Conservation (phyloP, 768 basidiomycete species). For the Lentinula detonsa region DNA sequence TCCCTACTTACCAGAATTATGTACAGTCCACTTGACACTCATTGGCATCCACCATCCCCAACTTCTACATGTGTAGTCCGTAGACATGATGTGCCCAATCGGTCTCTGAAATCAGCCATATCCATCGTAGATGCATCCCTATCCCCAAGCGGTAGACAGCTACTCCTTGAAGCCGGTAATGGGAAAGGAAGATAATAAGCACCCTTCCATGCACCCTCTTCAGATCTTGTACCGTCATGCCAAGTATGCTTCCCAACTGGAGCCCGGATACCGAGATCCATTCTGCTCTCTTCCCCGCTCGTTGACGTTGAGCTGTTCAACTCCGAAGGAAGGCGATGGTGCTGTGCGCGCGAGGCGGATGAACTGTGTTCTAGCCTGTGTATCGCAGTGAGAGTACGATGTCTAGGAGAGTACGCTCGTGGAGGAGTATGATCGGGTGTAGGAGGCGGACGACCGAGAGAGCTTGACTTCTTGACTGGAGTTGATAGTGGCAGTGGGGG, state of each 20-base stretch:
- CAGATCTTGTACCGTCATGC: neutral
- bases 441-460: constrained; percentile 1
- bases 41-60: neutral
- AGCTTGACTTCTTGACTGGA: constrained; percentile 1
- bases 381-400: neutral
- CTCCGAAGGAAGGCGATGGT: neutral
- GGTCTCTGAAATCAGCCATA: constrained; percentile 1
- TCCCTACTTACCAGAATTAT: neutral
- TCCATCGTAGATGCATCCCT: neutral
- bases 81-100: constrained; percentile 4
- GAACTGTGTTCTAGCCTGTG: neutral
- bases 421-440: constrained; percentile 5
- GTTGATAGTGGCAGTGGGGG: neutral
- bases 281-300: neutral
- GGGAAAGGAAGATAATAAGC: neutral
- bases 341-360: neutral
- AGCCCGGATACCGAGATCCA: neutral
- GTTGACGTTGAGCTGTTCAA: neutral
- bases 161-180: neutral
- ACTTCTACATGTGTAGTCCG: constrained; percentile 6
- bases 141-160: neutral
- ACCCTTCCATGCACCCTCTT: neutral
- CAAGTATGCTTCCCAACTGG: neutral
- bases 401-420: neutral
- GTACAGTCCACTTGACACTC: neutral